Evolutionary conservation across 441 rosid genomes (phyloP).

Genomic region (Eugenia klotzschiana): DNA sequence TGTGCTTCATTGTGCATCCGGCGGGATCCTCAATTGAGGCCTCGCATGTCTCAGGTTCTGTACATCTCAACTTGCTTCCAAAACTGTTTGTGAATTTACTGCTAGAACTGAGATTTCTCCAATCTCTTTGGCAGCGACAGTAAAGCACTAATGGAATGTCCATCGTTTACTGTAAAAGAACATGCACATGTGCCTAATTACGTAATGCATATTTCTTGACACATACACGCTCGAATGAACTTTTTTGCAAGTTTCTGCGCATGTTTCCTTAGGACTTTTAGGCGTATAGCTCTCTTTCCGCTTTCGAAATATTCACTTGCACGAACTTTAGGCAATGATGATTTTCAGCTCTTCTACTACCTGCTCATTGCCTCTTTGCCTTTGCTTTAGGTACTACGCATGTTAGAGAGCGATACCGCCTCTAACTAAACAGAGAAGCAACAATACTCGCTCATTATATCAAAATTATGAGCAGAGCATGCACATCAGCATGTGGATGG

Average conservation of each 20-base stretch:
- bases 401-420: constrained; percentile 52
- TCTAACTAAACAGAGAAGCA: background rate
- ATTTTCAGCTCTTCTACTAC: background rate
- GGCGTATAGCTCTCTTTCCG: background rate
- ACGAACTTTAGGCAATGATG: background rate
- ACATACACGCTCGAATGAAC: background rate
- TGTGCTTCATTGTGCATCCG: constrained; percentile 85
- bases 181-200: background rate
- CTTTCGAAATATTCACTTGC: background rate
- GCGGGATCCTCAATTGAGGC: constrained; percentile 78
- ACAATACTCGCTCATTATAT: background rate
- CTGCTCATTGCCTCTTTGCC: background rate
- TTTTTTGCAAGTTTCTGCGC: background rate
- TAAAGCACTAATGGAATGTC: background rate
- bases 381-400: constrained; percentile 57
- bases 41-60: constrained; percentile 91
- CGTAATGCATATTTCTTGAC: background rate
- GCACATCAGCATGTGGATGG: background rate
- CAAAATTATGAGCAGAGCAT: background rate
- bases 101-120: background rate
- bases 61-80: background rate
- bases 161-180: background rate
- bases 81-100: background rate
- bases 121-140: background rate
- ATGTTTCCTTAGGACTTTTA: background rate